Base-by-base conservation (phyloP, 2,329 filamentous ascomycete genomes). In the Albifimbria verrucaria region DNA sequence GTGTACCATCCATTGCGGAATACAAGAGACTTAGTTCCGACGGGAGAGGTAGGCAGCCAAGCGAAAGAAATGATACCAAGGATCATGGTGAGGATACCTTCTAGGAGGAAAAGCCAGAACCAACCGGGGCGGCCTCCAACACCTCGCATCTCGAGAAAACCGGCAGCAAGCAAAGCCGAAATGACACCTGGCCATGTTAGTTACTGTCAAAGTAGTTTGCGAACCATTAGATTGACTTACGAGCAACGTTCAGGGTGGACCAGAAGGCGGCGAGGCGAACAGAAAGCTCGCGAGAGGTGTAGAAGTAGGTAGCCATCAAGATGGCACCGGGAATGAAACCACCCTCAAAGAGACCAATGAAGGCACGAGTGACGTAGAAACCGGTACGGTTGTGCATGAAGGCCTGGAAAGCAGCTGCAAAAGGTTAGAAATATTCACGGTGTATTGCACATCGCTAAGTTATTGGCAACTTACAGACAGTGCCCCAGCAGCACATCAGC, bases 291-390 rank as follows among this genome's bases (percentile, higher is more conserved):
- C 76, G 77, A 1, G 81, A 82, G 3, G 80, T 90, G 72, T 89
- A 91, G 68, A 87, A 91, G 67, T 90, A 90, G 2, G 82, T 85
- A 1, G 88, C 75, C 65, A 88, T 89, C 2, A 87, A 72, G 48
- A 88, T 81, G 11, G 78, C 80, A 57, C 78, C 80, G 2, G 81
- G 81, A 49, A 84, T 83, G 58, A 83, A 84, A 3, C 81, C 81
- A 12, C 78, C 78, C 59, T 83, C 79, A 48, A 74, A 79, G 2
- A 78, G 62, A 1, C 80, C 80, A 17, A 84, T 76, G 15, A 83
- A 60, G 3, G 80, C 73, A 1, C 81, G 72, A 0, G 78, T 80
- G 3, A 74, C 65, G 50, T 82, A 75, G 62, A 80, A 84, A 5
- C 69, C 68, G 1, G 73, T 64, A 36, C 77, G 70, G 24, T 70